A percentile compares a stretch with the other conserved stretches of the same genome.
Conservation (phyloP, 192 early-diverging fungal genomes). For the Chytriomyces confervae region DNA sequence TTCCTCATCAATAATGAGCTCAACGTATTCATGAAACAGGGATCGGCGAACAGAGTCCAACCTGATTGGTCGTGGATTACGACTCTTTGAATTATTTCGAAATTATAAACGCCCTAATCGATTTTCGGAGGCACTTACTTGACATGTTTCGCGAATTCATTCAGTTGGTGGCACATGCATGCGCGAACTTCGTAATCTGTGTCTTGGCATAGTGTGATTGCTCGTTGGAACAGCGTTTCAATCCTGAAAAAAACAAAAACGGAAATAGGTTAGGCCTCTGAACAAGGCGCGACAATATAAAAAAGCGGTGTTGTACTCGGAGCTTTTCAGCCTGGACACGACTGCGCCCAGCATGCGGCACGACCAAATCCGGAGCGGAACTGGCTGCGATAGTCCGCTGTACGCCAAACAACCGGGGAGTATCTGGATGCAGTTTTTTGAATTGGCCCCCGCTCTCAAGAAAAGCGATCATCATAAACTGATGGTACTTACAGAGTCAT, state of each 20-base stretch:
- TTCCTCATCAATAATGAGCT: slow-evolving; percentile 62
- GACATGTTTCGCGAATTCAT: slow-evolving; percentile 44
- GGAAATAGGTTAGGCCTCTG: not conserved
- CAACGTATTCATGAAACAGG: slow-evolving; percentile 54
- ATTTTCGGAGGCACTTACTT: slow-evolving; percentile 24
- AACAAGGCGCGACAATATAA: slow-evolving; percentile 1
- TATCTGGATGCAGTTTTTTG: slow-evolving; percentile 36
- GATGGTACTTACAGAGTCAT: slow-evolving; percentile 39
- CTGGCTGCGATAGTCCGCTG: slow-evolving; percentile 53
- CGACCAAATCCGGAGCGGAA: slow-evolving; percentile 52
- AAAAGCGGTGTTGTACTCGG: slow-evolving; percentile 32
- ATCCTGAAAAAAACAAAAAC: slow-evolving; percentile 24
- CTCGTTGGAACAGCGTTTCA: slow-evolving; percentile 46
- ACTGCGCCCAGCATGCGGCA: slow-evolving; percentile 53
- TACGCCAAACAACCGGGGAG: slow-evolving; percentile 47
- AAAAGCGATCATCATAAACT: not conserved
- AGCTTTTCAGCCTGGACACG: slow-evolving; percentile 39
- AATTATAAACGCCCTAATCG: not conserved
- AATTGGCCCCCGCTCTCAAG: not conserved
- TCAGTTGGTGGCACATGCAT: slow-evolving; percentile 59
- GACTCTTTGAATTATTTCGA: slow-evolving; percentile 19
- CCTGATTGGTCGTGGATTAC: slow-evolving; percentile 18
- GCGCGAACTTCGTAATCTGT: slow-evolving; percentile 61
- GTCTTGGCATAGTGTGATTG: slow-evolving; percentile 55
- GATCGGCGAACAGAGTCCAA: slow-evolving; percentile 33